These are phyloP conservation scores for Cystobasidium onofrii DNA, from an alignment of 768 basidiomycete genomes.

Conservation along the genomic window DNA sequence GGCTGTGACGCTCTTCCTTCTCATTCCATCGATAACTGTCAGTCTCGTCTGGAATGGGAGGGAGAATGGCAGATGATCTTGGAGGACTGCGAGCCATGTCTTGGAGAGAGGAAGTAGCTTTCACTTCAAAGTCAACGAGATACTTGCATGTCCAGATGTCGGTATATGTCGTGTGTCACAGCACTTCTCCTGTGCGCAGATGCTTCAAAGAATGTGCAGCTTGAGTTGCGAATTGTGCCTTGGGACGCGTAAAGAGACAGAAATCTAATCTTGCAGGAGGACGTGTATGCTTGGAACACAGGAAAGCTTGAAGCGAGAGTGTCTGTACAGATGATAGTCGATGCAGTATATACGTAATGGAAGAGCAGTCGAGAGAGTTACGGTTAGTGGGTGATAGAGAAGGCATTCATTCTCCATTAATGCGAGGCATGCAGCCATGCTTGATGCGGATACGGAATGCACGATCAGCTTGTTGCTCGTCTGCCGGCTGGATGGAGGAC, in stretches of 20 bases:
- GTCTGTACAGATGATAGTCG: not conserved
- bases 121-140: not conserved
- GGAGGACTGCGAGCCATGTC: not conserved
- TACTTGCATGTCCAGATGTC: not conserved
- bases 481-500: not conserved
- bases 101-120: not conserved
- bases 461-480: not conserved
- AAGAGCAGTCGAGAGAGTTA: not conserved
- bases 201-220: not conserved
- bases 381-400: not conserved
- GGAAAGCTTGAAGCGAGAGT: not conserved
- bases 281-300: too few relatives aligned
- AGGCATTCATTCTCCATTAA: not conserved
- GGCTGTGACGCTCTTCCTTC: not conserved
- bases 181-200: not conserved
- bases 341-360: too few relatives aligned
- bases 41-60: not conserved
- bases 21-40: not conserved
- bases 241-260: not conserved
- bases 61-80: not conserved
- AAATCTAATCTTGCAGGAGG: too few relatives aligned
- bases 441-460: not conserved
- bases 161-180: not conserved
- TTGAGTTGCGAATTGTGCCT: not conserved
- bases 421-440: not conserved